Evolutionary conservation across 306 rosid species (phyloP).

Genomic region (Fragaria ananassa): DNA sequence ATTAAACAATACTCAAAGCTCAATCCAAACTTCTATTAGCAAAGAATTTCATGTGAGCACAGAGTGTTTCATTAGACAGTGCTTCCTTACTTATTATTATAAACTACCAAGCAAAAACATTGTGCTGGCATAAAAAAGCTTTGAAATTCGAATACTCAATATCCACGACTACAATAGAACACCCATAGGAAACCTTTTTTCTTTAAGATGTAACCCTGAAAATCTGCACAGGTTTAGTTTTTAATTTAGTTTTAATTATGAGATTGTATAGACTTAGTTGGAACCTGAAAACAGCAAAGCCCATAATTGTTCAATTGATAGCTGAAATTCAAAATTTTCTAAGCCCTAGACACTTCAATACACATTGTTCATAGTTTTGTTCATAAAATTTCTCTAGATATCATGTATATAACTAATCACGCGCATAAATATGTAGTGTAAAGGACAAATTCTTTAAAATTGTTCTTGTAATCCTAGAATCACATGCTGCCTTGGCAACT

Average conservation of each 20-base stretch:
- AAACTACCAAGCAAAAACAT: neutral
- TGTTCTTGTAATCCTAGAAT: slow-evolving; percentile 14
- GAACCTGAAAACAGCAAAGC: neutral
- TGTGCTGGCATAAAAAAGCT: neutral
- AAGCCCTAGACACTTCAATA: neutral
- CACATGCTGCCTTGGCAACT: slow-evolving; percentile 17
- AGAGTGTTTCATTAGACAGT: neutral
- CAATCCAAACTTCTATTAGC: neutral
- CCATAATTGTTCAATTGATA: neutral
- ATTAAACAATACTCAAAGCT: neutral
- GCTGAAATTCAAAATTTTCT: neutral
- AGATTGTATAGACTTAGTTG: neutral
- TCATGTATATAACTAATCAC: neutral
- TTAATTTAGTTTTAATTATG: neutral
- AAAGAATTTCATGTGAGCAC: neutral
- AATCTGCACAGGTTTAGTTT: neutral
- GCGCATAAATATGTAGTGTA: neutral
- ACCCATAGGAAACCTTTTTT: neutral
- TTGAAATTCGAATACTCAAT: neutral
- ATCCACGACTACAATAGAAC: neutral
- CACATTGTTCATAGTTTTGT: neutral
- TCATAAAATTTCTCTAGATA: neutral
- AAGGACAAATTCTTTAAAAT: neutral
- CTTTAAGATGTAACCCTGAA: neutral
- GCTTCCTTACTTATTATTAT: neutral